Evolutionary conservation across 169 alveolate species (phyloP).

Genomic region (Plasmodium sp.): DNA sequence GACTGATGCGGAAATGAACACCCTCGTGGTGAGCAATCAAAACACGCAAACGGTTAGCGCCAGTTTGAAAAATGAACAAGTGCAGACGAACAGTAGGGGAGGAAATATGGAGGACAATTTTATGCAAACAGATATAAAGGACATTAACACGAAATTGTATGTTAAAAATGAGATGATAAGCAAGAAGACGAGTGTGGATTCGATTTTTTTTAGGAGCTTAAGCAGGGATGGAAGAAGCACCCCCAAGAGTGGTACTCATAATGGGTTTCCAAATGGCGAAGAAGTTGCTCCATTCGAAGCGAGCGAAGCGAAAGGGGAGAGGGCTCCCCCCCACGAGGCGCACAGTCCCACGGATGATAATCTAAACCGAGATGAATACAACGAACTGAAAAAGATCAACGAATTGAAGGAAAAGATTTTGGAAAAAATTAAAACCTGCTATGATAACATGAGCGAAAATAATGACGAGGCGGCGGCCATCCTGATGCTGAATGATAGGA

Average conservation of each 20-base stretch:
- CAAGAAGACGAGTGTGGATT: conserved; percentile 74
- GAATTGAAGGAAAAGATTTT: conserved; percentile 59
- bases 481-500: conserved; percentile 49
- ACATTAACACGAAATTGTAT: conserved; percentile 17
- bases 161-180: conserved; percentile 41
- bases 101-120: conserved; percentile 8
- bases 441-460: conserved; percentile 15
- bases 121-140: conserved; percentile 59
- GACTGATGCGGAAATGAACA: not conserved
- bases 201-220: conserved; percentile 54
- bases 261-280: too few species aligned
- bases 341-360: not conserved
- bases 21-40: not conserved
- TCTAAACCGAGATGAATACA: conserved; percentile 21
- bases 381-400: conserved; percentile 42
- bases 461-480: conserved; percentile 29
- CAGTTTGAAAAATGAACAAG: conserved; percentile 25
- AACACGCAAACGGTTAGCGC: conserved; percentile 42
- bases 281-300: not conserved
- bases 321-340: not conserved
- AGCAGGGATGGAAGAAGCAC: conserved; percentile 26
- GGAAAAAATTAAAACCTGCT: conserved; percentile 61
- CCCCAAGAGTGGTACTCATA: not conserved
- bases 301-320: not conserved
- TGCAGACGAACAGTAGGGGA: conserved; percentile 23